Percentiles rank a stretch among this genome's conserved stretches.
Conservation (phyloP, 805 yeast species). For the Wickerhamiella galacta region DNA sequence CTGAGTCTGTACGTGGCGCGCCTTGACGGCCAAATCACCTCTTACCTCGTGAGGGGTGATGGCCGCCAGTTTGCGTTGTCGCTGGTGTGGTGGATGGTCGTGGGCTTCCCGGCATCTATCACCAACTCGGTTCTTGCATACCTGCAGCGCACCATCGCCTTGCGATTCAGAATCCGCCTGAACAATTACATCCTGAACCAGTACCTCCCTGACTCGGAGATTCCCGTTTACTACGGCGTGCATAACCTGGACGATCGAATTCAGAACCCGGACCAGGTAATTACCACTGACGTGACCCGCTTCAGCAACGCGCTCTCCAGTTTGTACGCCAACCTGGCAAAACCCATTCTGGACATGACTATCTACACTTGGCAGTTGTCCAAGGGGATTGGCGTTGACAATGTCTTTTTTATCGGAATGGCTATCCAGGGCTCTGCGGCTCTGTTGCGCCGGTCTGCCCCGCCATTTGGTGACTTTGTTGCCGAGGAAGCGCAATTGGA, state of each 20-base stretch:
- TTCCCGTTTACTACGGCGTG: conserved; percentile 57
- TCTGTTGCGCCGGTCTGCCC: conserved; percentile 58
- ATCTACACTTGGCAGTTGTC: conserved; percentile 67
- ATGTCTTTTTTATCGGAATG: conserved; percentile 57
- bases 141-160: conserved; percentile 23
- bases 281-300: conserved; percentile 64
- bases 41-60: conserved; percentile 56
- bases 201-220: conserved; percentile 52
- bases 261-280: conserved; percentile 65
- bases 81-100: conserved; percentile 57
- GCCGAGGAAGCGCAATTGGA: conserved; percentile 63
- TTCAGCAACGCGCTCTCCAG: conserved; percentile 55
- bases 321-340: conserved; percentile 67
- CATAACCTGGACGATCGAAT: conserved; percentile 42
- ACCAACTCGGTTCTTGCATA: conserved; percentile 48
- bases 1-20: conserved; percentile 70
- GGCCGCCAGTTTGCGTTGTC: conserved; percentile 47
- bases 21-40: conserved; percentile 72
- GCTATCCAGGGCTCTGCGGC: conserved; percentile 69
- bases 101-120: conserved; percentile 75
- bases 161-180: conserved; percentile 40
- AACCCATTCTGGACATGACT: conserved; percentile 64
- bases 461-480: conserved; percentile 74
- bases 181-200: conserved; percentile 48
- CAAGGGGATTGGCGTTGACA: conserved; percentile 38